phyloP scores from a whole-genome alignment of 202 grass and related monocot genomes.

The Digitaria exilis region DNA sequence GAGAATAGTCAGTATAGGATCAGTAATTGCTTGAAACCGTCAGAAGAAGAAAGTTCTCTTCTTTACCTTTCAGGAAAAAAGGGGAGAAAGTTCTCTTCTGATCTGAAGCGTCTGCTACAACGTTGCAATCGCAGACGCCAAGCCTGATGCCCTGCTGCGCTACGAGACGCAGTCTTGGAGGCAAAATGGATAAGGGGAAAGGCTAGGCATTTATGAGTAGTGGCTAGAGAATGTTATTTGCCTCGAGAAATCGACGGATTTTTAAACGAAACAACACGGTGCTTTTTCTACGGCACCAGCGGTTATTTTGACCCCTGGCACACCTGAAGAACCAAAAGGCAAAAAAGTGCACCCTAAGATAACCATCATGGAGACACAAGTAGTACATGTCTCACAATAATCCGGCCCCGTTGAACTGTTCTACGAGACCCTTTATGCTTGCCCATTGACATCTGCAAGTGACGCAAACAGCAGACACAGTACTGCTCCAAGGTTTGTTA shows the following conservation, averaged over 20 bases:
- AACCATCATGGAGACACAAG: background rate
- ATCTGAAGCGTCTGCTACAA: too few species aligned
- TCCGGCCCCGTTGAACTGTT: background rate
- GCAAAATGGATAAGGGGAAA: background rate
- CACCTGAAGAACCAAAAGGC: constrained; percentile 26
- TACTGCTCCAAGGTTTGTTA: background rate
- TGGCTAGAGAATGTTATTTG: background rate
- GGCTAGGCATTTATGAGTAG: too few species aligned
- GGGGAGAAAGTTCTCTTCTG: background rate
- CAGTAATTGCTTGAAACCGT: background rate
- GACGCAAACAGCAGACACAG: background rate
- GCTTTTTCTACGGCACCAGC: background rate
- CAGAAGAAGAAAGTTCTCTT: too few species aligned
- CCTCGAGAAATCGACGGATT: too few species aligned
- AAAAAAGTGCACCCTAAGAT: constrained; percentile 11
- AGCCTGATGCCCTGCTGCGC: too few species aligned
- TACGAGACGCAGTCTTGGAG: too few species aligned
- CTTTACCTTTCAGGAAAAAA: too few species aligned
- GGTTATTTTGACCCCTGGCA: background rate
- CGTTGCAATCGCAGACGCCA: background rate
- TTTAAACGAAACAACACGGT: too few species aligned
- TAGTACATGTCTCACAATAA: background rate
- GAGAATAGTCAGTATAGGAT: background rate
- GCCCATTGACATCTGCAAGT: constrained; percentile 15
- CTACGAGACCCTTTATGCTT: background rate